These are phyloP conservation scores for Linum usitatissimum DNA, from an alignment of 345 rosid genomes.

Conservation along the genomic window DNA sequence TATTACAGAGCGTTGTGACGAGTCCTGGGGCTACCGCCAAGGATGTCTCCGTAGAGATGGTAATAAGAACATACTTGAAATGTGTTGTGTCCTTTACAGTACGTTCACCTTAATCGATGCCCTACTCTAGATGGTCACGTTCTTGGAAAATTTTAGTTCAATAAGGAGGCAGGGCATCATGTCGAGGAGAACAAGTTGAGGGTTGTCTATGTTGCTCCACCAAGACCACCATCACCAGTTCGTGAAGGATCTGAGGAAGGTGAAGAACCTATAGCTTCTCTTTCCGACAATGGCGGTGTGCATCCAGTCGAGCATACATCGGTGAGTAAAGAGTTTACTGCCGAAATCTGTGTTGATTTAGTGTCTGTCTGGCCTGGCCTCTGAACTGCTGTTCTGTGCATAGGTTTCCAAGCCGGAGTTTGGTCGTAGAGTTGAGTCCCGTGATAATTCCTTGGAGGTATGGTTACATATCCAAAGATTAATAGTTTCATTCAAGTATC, in stretches of 20 bases:
- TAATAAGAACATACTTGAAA: constrained; percentile 9
- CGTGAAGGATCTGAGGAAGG: constrained; percentile 80
- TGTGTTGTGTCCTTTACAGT: not conserved
- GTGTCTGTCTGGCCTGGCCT: not conserved
- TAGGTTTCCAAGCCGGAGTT: constrained; percentile 40
- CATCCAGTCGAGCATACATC: constrained; percentile 37
- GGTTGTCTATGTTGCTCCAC: constrained; percentile 72
- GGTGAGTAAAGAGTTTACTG: constrained; percentile 31
- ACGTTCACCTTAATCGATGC: constrained; percentile 6
- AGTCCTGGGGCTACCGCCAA: constrained; percentile 44
- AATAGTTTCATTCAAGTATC: too few relatives aligned
- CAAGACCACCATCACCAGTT: constrained; percentile 68
- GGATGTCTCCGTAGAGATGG: constrained; percentile 72
- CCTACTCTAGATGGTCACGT: not conserved
- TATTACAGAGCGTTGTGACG: constrained; percentile 59
- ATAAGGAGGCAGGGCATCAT: constrained; percentile 43
- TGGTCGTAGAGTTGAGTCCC: constrained; percentile 35
- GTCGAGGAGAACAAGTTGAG: constrained; percentile 70
- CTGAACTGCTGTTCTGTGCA: constrained; percentile 13
- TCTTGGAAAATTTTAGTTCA: constrained; percentile 33
- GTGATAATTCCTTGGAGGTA: constrained; percentile 58
- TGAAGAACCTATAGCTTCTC: constrained; percentile 58
- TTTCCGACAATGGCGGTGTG: constrained; percentile 45
- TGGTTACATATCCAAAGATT: not conserved
- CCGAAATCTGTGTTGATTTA: constrained; percentile 1